Evolutionary conservation across 768 basidiomycete genomes (phyloP).

Genomic region (Lyophyllum atratum): DNA sequence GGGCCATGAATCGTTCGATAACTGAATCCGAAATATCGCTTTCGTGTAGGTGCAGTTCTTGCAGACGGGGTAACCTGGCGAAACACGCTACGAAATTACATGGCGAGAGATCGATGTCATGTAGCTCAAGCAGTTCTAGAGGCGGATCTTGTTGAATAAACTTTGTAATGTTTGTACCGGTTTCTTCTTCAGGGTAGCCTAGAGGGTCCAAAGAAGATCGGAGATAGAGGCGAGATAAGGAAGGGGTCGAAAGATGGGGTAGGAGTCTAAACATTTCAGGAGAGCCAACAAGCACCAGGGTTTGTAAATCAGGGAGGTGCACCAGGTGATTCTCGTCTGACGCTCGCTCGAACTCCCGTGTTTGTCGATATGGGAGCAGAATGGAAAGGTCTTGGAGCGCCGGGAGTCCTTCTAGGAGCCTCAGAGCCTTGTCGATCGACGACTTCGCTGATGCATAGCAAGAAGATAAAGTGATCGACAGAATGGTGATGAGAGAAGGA

Average conservation of each 20-base stretch:
- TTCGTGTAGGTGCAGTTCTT: slow-evolving; percentile 56
- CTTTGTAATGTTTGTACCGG: slow-evolving; percentile 22
- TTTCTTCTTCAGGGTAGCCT: slow-evolving; percentile 32
- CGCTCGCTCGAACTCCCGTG: slow-evolving; percentile 25
- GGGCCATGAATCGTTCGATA: slow-evolving; percentile 38
- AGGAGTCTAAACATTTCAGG: slow-evolving; percentile 32
- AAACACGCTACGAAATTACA: slow-evolving; percentile 24
- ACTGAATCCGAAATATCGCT: slow-evolving; percentile 55
- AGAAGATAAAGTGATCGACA: slow-evolving; percentile 34
- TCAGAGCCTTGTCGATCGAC: slow-evolving; percentile 26
- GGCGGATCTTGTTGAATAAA: slow-evolving; percentile 27
- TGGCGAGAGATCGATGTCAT: slow-evolving; percentile 26
- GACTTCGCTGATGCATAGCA: slow-evolving; percentile 18
- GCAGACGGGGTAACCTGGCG: slow-evolving; percentile 37
- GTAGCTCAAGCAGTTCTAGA: slow-evolving; percentile 28
- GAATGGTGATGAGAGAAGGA: slow-evolving; percentile 33
- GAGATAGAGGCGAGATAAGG: slow-evolving; percentile 39
- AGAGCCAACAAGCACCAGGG: slow-evolving; percentile 30
- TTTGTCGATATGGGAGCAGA: slow-evolving; percentile 32
- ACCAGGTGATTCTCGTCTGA: slow-evolving; percentile 16
- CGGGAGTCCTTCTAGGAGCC: slow-evolving; percentile 39
- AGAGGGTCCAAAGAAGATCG: slow-evolving; percentile 37
- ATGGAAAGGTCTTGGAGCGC: slow-evolving; percentile 43
- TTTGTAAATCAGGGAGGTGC: slow-evolving; percentile 24
- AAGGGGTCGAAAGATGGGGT: slow-evolving; percentile 31